Percentiles rank a stretch among this genome's conserved stretches.
phyloP scores from a whole-genome alignment of 2,329 filamentous ascomycete genomes.

The Ceratocystis destructans region DNA sequence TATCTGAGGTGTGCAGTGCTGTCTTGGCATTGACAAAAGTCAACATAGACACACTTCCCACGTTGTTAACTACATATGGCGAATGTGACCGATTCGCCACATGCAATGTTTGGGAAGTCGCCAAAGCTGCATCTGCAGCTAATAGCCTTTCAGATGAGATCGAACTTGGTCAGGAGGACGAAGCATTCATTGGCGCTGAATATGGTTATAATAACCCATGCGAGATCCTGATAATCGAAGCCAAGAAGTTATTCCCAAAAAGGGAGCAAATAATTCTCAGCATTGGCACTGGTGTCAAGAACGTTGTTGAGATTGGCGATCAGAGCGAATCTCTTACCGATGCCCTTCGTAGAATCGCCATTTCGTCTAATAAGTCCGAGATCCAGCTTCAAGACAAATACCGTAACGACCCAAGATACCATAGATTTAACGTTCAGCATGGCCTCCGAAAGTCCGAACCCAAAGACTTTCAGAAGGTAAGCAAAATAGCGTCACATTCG shows the following conservation, averaged over 20 bases:
- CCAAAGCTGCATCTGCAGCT: constrained; percentile 24
- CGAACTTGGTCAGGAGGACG: constrained; percentile 22
- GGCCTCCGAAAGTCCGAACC: constrained; percentile 18
- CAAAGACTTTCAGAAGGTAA: rapidly evolving
- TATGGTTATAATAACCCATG: constrained; percentile 27
- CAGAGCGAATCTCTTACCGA: background rate
- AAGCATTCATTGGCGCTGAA: constrained; percentile 25
- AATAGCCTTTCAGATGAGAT: constrained; percentile 25
- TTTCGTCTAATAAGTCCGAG: background rate
- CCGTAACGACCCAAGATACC: constrained; percentile 21
- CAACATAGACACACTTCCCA: constrained; percentile 18
- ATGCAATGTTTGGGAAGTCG: constrained; percentile 24
- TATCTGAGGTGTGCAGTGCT: background rate
- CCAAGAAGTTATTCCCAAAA: constrained; percentile 22
- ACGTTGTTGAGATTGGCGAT: constrained; percentile 21
- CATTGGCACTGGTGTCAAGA: constrained; percentile 23
- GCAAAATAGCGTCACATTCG: no score
- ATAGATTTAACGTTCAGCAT: constrained; percentile 23
- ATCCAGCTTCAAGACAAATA: constrained; percentile 17
- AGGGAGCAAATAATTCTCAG: constrained; percentile 21
- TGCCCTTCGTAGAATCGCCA: background rate
- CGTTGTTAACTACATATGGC: constrained; percentile 24
- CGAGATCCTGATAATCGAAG: constrained; percentile 24
- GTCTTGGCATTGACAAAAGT: background rate
- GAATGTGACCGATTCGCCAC: background rate